Percentiles rank a stretch among this genome's conserved stretches.
phyloP scores from a whole-genome alignment of 768 basidiomycete species.

The Leccinum broughii region DNA sequence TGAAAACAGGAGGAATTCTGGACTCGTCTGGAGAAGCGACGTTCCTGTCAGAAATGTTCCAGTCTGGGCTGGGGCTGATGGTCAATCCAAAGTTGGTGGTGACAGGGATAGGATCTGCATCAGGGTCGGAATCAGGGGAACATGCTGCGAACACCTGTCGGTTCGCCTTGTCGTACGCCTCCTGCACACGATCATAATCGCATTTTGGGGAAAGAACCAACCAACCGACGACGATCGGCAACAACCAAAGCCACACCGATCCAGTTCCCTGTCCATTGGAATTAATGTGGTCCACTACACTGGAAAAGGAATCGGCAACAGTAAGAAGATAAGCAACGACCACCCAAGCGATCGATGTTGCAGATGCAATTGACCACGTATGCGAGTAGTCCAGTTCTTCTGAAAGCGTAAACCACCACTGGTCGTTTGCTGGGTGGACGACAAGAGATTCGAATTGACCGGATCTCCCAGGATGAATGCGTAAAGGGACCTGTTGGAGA shows the following conservation, averaged over 20 bases:
- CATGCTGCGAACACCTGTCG: not conserved
- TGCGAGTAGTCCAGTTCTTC: slow-evolving; percentile 38
- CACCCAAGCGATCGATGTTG: slow-evolving; percentile 44
- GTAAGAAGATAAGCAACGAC: slow-evolving; percentile 39
- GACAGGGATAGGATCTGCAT: not conserved
- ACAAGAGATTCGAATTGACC: slow-evolving; percentile 41
- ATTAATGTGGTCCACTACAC: slow-evolving; percentile 22
- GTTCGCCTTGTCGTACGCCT: slow-evolving; percentile 19
- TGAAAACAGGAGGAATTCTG: slow-evolving; percentile 26
- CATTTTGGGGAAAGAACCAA: slow-evolving; percentile 42
- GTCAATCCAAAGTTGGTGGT: slow-evolving; percentile 15
- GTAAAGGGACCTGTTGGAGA: slow-evolving; percentile 45
- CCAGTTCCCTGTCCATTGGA: slow-evolving; percentile 41
- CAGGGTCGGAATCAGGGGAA: not conserved
- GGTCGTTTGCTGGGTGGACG: slow-evolving; percentile 42
- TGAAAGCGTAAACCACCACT: slow-evolving; percentile 41
- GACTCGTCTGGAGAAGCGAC: slow-evolving; percentile 25
- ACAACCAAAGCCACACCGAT: slow-evolving; percentile 45
- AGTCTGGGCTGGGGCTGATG: slow-evolving; percentile 12
- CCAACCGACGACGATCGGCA: slow-evolving; percentile 43
- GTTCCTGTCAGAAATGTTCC: not conserved
- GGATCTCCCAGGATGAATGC: slow-evolving; percentile 27
- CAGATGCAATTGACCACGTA: slow-evolving; percentile 43
- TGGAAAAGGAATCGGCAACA: slow-evolving; percentile 18
- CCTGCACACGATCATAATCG: slow-evolving; percentile 32